phyloP scores from a whole-genome alignment of 495 filamentous ascomycete genomes.

The Jackrogersella multiformis region DNA sequence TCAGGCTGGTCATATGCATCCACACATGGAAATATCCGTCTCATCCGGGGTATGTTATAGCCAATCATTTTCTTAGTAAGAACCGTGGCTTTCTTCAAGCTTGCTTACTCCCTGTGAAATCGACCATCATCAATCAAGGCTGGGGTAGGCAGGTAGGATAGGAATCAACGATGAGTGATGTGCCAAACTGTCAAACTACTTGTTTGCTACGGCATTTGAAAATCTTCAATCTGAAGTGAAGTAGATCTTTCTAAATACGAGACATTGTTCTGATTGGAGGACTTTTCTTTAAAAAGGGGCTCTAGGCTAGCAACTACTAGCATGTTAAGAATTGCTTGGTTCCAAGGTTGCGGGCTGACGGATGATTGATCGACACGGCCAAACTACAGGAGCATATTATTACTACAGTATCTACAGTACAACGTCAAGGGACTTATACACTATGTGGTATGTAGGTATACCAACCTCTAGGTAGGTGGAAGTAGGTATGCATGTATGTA shows the following conservation, averaged over 20 bases:
- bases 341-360: slow-evolving; percentile 11
- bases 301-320: slow-evolving; percentile 4
- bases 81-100: slow-evolving; percentile 21
- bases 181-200: neutral
- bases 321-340: slow-evolving; percentile 1
- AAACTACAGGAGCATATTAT: slow-evolving; percentile 4
- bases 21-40: slow-evolving; percentile 40
- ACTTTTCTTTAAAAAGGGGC: slow-evolving; percentile 16
- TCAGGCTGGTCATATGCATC: slow-evolving; percentile 36
- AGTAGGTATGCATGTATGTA: slow-evolving; percentile 17
- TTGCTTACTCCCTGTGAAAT: slow-evolving; percentile 20
- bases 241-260: slow-evolving; percentile 19
- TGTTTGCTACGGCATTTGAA: slow-evolving; percentile 10
- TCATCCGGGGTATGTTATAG: slow-evolving; percentile 23
- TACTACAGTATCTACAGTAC: slow-evolving; percentile 25
- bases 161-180: neutral
- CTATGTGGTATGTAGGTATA: neutral
- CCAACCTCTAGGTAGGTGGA: no score
- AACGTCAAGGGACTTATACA: slow-evolving; percentile 34
- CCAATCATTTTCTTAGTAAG: slow-evolving; percentile 23
- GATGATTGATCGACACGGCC: slow-evolving; percentile 37
- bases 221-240: slow-evolving; percentile 11
- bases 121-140: neutral
- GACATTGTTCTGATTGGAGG: slow-evolving; percentile 28
- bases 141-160: neutral